Percentiles rank a stretch among this genome's conserved stretches.
phyloP scores from a whole-genome alignment of 805 yeast genomes.

The Candida awuae region DNA sequence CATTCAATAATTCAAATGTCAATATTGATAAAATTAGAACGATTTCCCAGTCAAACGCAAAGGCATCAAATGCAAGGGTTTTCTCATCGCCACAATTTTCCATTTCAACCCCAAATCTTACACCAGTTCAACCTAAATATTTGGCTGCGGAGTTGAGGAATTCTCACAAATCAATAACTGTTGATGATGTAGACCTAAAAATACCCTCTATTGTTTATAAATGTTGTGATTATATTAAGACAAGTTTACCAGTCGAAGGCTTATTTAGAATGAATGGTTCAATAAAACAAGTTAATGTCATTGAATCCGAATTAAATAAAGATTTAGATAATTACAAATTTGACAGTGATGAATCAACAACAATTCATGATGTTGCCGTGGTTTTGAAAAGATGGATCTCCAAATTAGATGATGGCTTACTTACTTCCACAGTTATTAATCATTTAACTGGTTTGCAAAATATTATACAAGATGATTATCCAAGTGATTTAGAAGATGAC shows the following conservation, averaged over 20 bases:
- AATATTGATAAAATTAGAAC: background rate
- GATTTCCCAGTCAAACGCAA: background rate
- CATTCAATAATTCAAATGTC: background rate
- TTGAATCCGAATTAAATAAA: slow-evolving; percentile 22
- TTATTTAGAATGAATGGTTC: slow-evolving; percentile 32
- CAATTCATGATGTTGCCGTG: slow-evolving; percentile 31
- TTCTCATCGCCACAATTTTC: slow-evolving; percentile 11
- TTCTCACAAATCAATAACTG: slow-evolving; percentile 11
- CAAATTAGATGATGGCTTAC: slow-evolving; percentile 24
- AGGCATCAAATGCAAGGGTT: slow-evolving; percentile 3
- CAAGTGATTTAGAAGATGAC: slow-evolving; percentile 7
- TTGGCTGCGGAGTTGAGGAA: slow-evolving; percentile 20
- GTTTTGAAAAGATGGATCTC: slow-evolving; percentile 31
- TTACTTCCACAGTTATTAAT: slow-evolving; percentile 20
- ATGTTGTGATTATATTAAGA: slow-evolving; percentile 25
- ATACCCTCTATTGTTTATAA: slow-evolving; percentile 28
- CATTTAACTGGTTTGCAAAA: too few species aligned
- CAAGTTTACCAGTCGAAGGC: slow-evolving; percentile 26
- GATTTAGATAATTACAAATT: slow-evolving; percentile 19
- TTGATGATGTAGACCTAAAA: slow-evolving; percentile 8
- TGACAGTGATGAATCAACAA: slow-evolving; percentile 12
- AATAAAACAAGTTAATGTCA: slow-evolving; percentile 25
- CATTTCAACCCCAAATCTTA: slow-evolving; percentile 8
- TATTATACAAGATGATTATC: slow-evolving; percentile 5
- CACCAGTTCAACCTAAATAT: slow-evolving; percentile 6